Base-by-base conservation (phyloP, 2,329 filamentous ascomycete genomes). In the Cytospora mali region DNA sequence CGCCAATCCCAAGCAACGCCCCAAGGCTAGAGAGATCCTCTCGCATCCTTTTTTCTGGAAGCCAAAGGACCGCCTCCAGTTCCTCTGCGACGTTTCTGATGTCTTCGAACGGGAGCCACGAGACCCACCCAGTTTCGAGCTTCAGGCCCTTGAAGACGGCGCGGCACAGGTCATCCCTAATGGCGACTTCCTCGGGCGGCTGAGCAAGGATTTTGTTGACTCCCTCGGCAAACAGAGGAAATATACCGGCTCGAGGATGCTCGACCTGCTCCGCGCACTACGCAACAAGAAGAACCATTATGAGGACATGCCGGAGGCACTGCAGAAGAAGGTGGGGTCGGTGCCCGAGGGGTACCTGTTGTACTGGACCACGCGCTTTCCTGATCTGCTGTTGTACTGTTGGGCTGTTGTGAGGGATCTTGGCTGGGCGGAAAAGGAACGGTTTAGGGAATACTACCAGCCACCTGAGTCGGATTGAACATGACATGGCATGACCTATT, bases 241-340 rank as follows among this genome's bases (percentile, higher is more conserved):
- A 76, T 99, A 99, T 76, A 95, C 90, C 0, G 93, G 93, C 0
- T 84, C 86, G 1, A 85, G 87, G 53, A 84, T 99, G 72, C 78
- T 99, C 60, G 95, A 99, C 75, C 81, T 99, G 25, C 79, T 99
- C 23, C 85, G 95, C 1, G 95, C 94, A 1, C 79, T 99, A 61
- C 84, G 95, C 27, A 99, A 99, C 77, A 99, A 99, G 84, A 91
- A 91, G 70, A 97, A 98, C 67, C 95, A 99, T 73, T 99, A 97
- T 74, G 93, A 97, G 71, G 95, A 99, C 74, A 94, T 99, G 91
- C 84, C 91, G 7, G 90, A 93, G 16, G 79, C 86, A 55, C 84
- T 97, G 66, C 94, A 84, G 70, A 79, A 79, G 65, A 74, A 75
- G 31, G 91, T 97, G 0, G 93, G 92, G 0, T 77, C 87, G 10